Evolutionary conservation across 2,329 filamentous ascomycete species (phyloP).

Genomic region (Diatrype stigma): DNA sequence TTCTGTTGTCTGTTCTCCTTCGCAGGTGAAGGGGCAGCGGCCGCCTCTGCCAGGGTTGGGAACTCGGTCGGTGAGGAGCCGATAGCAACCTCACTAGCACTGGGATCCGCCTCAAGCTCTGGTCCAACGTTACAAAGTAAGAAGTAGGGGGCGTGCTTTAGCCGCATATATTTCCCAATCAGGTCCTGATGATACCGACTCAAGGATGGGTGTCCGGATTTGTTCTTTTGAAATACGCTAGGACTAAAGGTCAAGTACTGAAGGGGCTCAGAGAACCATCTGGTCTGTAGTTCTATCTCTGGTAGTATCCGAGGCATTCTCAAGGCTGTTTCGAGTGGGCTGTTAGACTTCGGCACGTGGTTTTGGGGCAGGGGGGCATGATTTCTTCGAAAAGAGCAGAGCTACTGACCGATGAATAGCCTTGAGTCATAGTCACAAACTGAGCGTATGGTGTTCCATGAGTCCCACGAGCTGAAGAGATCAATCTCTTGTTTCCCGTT

Average conservation of each 20-base stretch:
- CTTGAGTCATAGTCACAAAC: constrained; percentile 80
- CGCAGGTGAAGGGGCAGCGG: constrained; percentile 38
- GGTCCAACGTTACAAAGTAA: constrained; percentile 60
- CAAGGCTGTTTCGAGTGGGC: constrained; percentile 40
- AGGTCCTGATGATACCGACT: constrained; percentile 57
- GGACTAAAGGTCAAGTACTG: constrained; percentile 55
- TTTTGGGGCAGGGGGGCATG: not conserved
- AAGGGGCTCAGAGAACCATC: constrained; percentile 67
- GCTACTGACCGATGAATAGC: constrained; percentile 73
- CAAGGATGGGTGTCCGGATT: constrained; percentile 57
- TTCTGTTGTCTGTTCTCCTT: constrained; percentile 42
- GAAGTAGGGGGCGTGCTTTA: constrained; percentile 60
- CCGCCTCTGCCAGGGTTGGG: constrained; percentile 65
- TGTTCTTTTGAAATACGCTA: constrained; percentile 56
- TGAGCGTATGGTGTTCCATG: constrained; percentile 83
- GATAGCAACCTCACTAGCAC: constrained; percentile 27
- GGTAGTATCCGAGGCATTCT: constrained; percentile 56
- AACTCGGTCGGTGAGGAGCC: constrained; percentile 49
- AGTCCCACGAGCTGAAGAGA: constrained; percentile 81
- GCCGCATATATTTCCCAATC: constrained; percentile 59
- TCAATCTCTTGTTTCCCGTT: constrained; percentile 54
- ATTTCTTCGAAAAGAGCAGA: not conserved
- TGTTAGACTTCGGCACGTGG: not conserved
- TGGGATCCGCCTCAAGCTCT: constrained; percentile 29
- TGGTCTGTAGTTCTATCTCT: constrained; percentile 55